Percentiles rank a stretch among this genome's conserved stretches.
Evolutionary conservation across 768 basidiomycete species (phyloP).

Genomic region (Leccinum arenicola): DNA sequence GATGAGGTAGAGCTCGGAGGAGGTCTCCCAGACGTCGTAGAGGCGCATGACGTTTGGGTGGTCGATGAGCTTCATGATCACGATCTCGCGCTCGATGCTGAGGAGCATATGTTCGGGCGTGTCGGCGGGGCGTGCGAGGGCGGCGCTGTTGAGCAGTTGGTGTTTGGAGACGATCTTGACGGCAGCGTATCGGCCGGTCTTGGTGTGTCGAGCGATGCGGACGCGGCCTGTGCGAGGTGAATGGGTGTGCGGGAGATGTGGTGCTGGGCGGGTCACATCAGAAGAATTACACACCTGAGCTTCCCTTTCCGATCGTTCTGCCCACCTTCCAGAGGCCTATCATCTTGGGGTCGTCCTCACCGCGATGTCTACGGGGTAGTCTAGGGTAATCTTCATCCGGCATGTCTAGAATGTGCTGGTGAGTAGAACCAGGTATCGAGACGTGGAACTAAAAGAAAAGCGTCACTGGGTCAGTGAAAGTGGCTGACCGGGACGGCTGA

Average conservation of each 20-base stretch:
- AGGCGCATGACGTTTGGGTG: slow-evolving; percentile 94
- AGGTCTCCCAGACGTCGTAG: slow-evolving; percentile 97
- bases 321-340: slow-evolving; percentile 85
- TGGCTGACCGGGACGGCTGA: slow-evolving; percentile 25
- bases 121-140: slow-evolving; percentile 53
- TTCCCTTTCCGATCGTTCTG: slow-evolving; percentile 78
- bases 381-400: slow-evolving; percentile 29
- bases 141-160: slow-evolving; percentile 59
- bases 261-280: not conserved
- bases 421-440: not conserved
- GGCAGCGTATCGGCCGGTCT: slow-evolving; percentile 85
- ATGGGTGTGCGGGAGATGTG: not conserved
- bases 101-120: slow-evolving; percentile 75
- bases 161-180: slow-evolving; percentile 92
- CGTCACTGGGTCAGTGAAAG: not conserved
- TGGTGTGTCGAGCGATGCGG: slow-evolving; percentile 83
- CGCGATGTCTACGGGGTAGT: slow-evolving; percentile 28
- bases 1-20: slow-evolving; percentile 82
- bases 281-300: slow-evolving; percentile 53
- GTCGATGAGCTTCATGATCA: slow-evolving; percentile 95
- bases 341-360: slow-evolving; percentile 52
- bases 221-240: slow-evolving; percentile 65
- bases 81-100: slow-evolving; percentile 89
- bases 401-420: slow-evolving; percentile 25
- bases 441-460: not conserved